A percentile compares a stretch with the other conserved stretches of the same genome.
phyloP scores from a whole-genome alignment of 306 rosid species.

The Begonia masoniana region DNA sequence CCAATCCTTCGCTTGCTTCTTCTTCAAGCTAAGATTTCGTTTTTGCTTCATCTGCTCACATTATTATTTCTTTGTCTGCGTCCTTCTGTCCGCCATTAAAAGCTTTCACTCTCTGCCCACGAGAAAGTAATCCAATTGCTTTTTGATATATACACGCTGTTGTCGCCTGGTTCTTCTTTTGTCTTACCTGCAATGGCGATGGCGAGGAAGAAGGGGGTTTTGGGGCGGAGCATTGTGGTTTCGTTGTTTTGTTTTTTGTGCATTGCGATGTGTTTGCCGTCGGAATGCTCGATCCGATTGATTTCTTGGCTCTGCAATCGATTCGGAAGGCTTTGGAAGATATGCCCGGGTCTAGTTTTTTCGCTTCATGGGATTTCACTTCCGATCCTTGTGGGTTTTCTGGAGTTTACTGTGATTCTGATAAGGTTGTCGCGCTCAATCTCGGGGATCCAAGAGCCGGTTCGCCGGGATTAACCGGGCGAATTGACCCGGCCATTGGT shows the following conservation, averaged over 20 bases:
- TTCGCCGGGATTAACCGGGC: conserved; percentile 74
- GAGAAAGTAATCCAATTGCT: conserved; percentile 16
- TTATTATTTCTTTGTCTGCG: conserved; percentile 8
- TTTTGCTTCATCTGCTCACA: conserved; percentile 1
- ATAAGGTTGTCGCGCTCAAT: conserved; percentile 71
- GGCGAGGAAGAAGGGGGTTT: conserved; percentile 22
- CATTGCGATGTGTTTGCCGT: conserved; percentile 10
- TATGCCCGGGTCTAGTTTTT: conserved; percentile 73
- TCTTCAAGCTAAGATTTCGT: conserved; percentile 33
- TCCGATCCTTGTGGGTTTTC: conserved; percentile 83
- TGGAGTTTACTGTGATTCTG: conserved; percentile 81
- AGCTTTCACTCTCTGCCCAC: conserved; percentile 38
- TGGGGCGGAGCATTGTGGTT: conserved; percentile 10
- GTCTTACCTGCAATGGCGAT: conserved; percentile 39
- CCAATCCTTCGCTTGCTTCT: conserved; percentile 34
- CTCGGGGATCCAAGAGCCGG: conserved; percentile 92
- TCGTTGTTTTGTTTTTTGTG: conserved; percentile 19
- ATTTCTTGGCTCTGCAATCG: conserved; percentile 83
- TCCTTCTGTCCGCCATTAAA: conserved; percentile 27
- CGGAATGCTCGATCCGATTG: conserved; percentile 79
- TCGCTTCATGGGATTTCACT: conserved; percentile 92
- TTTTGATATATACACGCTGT: conserved; percentile 6
- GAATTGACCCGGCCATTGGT: conserved; percentile 56
- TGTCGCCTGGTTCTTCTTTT: neutral
- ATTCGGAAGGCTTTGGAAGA: conserved; percentile 57